These are phyloP conservation scores for Phaffomyces antillensis DNA, from an alignment of 805 yeast genomes.

Conservation along the genomic window DNA sequence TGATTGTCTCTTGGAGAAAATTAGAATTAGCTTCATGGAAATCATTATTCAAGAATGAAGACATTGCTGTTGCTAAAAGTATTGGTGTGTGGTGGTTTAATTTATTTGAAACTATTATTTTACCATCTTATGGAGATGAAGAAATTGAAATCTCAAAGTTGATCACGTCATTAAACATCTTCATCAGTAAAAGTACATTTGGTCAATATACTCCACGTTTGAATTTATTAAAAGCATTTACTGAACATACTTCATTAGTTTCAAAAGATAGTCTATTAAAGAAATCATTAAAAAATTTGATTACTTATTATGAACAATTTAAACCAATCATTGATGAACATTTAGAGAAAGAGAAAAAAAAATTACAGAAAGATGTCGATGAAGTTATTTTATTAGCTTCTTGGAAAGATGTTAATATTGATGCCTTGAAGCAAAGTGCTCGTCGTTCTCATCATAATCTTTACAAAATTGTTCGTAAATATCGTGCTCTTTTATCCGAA, in stretches of 20 bases:
- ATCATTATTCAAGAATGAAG: constrained; percentile 62
- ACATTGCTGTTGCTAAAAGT: constrained; percentile 34
- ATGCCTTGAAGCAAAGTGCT: constrained; percentile 91
- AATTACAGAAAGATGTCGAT: constrained; percentile 67
- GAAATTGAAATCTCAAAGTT: constrained; percentile 30
- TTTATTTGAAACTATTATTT: constrained; percentile 70
- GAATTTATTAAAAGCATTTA: constrained; percentile 56
- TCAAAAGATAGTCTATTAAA: constrained; percentile 23
- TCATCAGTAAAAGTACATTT: constrained; percentile 63
- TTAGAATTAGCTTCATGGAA: constrained; percentile 86
- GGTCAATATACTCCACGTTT: constrained; percentile 70
- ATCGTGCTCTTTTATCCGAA: constrained; percentile 52
- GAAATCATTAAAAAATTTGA: constrained; percentile 47
- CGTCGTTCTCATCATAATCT: constrained; percentile 78
- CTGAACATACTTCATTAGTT: constrained; percentile 38
- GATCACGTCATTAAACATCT: constrained; percentile 59
- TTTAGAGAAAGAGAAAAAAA: constrained; percentile 39
- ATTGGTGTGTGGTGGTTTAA: constrained; percentile 90
- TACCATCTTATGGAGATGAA: constrained; percentile 35
- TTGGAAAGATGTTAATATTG: constrained; percentile 95
- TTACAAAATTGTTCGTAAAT: constrained; percentile 78
- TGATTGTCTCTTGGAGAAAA: constrained; percentile 88
- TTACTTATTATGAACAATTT: constrained; percentile 65
- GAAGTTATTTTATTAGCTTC: constrained; percentile 87
- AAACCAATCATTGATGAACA: constrained; percentile 37